Evolutionary conservation across 2,329 filamentous ascomycete species (phyloP).

Genomic region (Emmonsiellopsis sp.): DNA sequence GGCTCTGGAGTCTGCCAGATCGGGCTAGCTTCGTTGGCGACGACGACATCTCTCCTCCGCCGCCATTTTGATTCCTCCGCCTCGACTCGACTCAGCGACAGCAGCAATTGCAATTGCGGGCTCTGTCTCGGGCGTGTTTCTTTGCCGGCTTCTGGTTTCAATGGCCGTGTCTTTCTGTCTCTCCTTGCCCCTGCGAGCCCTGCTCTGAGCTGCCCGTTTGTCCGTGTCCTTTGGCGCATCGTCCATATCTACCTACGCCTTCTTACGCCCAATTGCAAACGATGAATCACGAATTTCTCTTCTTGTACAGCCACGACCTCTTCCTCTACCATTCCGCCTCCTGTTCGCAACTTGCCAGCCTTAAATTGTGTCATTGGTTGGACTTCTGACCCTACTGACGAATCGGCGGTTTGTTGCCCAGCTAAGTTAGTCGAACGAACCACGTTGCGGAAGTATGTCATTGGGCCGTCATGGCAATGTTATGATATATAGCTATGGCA

Average conservation of each 20-base stretch:
- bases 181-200: not conserved
- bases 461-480: slow-evolving; percentile 4
- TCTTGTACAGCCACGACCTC: slow-evolving; percentile 18
- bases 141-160: not conserved
- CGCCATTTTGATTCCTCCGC: not conserved
- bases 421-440: slow-evolving; percentile 1
- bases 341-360: slow-evolving; percentile 11
- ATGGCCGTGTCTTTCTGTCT: not conserved
- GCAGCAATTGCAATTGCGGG: not conserved
- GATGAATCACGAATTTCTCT: slow-evolving; percentile 23
- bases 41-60: not conserved
- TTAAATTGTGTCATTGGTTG: slow-evolving; percentile 18
- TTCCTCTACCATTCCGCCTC: slow-evolving; percentile 11
- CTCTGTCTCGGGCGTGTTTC: not conserved
- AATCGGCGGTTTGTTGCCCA: slow-evolving; percentile 4
- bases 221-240: not conserved
- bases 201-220: not conserved
- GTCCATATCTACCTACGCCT: slow-evolving; percentile 8
- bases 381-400: slow-evolving; percentile 7
- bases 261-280: slow-evolving; percentile 22
- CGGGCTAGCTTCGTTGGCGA: too few relatives aligned
- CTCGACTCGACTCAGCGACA: too few relatives aligned
- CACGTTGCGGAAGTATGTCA: slow-evolving; percentile 8
- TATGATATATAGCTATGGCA: not conserved
- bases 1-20: too few relatives aligned